phyloP scores from a whole-genome alignment of 352 stramenopile genomes.

The Pseudoperonospora humuli region DNA sequence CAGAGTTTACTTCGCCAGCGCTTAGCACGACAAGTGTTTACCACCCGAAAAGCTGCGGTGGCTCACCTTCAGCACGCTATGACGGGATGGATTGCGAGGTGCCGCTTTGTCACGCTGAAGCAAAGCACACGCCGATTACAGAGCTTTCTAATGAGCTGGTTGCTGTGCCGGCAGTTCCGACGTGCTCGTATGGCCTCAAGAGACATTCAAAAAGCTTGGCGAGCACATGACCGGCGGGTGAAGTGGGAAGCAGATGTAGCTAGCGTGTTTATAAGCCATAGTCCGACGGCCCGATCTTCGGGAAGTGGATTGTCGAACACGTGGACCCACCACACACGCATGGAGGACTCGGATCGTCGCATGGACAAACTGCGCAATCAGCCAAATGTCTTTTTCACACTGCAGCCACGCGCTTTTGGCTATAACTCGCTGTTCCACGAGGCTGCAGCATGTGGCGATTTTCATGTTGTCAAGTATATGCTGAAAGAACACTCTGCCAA shows the following conservation, averaged over 20 bases:
- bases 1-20: slow-evolving; percentile 43
- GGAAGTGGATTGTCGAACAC: too few species aligned
- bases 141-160: slow-evolving; percentile 46
- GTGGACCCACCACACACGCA: too few species aligned
- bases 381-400: too few species aligned
- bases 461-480: too few species aligned
- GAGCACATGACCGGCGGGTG: slow-evolving; percentile 25
- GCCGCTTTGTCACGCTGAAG: slow-evolving; percentile 32
- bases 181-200: slow-evolving; percentile 18
- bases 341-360: too few species aligned
- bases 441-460: too few species aligned
- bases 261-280: slow-evolving; percentile 47
- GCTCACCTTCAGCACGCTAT: slow-evolving; percentile 39
- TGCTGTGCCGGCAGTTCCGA: slow-evolving; percentile 38
- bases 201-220: slow-evolving; percentile 39
- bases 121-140: slow-evolving; percentile 30
- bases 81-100: slow-evolving; percentile 39
- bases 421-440: too few species aligned
- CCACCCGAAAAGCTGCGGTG: slow-evolving; percentile 25
- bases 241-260: slow-evolving; percentile 41
- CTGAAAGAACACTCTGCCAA: too few species aligned
- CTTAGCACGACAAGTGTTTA: slow-evolving; percentile 15
- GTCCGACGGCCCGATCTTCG: too few species aligned
- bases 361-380: too few species aligned
- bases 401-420: too few species aligned